Evolutionary conservation across 2,329 filamentous ascomycete genomes (phyloP).

Genomic region (Arachnomyces sp.): DNA sequence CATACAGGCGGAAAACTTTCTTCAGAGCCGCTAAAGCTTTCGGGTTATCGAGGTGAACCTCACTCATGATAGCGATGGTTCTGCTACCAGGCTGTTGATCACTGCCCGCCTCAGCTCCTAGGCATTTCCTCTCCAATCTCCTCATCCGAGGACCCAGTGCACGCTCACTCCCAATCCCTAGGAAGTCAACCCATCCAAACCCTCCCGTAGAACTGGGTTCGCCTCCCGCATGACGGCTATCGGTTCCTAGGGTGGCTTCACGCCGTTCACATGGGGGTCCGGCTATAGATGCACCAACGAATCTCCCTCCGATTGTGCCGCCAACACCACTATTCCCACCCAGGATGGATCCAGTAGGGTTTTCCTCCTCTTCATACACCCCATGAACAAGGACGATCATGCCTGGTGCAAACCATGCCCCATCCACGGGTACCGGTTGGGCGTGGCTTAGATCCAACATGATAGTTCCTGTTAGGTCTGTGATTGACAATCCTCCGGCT

Average conservation of each 20-base stretch:
- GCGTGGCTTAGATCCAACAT: slow-evolving; percentile 73
- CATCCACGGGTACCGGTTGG: slow-evolving; percentile 71
- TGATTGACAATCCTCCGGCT: slow-evolving; percentile 71
- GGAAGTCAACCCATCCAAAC: slow-evolving; percentile 95
- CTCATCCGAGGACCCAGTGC: slow-evolving; percentile 78
- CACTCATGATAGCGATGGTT: slow-evolving; percentile 68
- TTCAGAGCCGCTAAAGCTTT: slow-evolving; percentile 71
- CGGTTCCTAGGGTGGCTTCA: slow-evolving; percentile 66
- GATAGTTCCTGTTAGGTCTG: slow-evolving; percentile 83
- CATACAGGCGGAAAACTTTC: slow-evolving; percentile 69
- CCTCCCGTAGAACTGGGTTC: slow-evolving; percentile 56
- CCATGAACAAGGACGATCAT: slow-evolving; percentile 96
- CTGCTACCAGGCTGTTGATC: slow-evolving; percentile 29
- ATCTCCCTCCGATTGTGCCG: slow-evolving; percentile 83
- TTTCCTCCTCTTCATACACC: slow-evolving; percentile 85
- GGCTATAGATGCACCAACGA: slow-evolving; percentile 82
- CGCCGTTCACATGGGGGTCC: slow-evolving; percentile 86
- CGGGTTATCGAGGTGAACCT: slow-evolving; percentile 78
- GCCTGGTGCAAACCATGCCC: slow-evolving; percentile 85
- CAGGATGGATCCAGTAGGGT: slow-evolving; percentile 54
- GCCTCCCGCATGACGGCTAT: slow-evolving; percentile 33
- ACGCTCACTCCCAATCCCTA: slow-evolving; percentile 82
- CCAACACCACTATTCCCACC: slow-evolving; percentile 75
- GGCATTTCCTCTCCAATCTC: slow-evolving; percentile 61
- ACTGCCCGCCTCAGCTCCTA: slow-evolving; percentile 31